Evolutionary conservation across 768 basidiomycete species (phyloP), one percentile per base, ranked within the genome.

Genomic region (Mycena alexandri): DNA sequence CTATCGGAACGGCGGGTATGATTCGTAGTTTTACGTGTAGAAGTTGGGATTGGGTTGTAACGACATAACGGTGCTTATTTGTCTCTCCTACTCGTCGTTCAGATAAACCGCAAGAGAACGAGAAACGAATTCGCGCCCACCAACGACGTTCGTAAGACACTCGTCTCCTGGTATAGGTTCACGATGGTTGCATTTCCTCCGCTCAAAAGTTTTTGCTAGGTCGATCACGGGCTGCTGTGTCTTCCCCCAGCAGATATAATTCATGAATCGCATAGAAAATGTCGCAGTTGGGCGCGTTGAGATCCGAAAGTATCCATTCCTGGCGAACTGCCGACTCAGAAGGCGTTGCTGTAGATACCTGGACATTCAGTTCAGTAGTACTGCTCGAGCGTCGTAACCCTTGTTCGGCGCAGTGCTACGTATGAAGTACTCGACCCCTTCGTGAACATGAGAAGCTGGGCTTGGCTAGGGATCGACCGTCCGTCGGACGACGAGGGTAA

Each of bases 111-210:
- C 29, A 55, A 25, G 48, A 17, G 36, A 43, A 46, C 13, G 17
- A 19, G 24, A 29, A 44, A 38, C 38, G 13, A 43, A 48, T 19
- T 38, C 9, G 42, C n/a, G n/a, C 73, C 88, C 72, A 94, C 97
- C 97, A 52, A 98, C 84, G 51, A 99, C 90, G 65, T 87, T 87
- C 7, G 81, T 74, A 33, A 99, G 81, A 77, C 98, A 99, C 19
- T 95, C 94, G 54, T 93, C 89, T 34, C 92, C 92, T 0, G 87
- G 83, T 33, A 98, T 92, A n/a, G 92, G 83, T 73, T 96, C 93
- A 68, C 90, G 85, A 77, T 99, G 98, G 76, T 98, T 98, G 77
- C 98, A 99, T 79, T 93, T 95, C 70, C 98, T 79, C 63, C 97
- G 86, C 80, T 98, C 97, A 71, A 98, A 98, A 0, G 84, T 86